Evolutionary conservation across 495 filamentous ascomycete species (phyloP), one percentile per base, ranked within the genome.

Genomic region (Neurospora sp.): DNA sequence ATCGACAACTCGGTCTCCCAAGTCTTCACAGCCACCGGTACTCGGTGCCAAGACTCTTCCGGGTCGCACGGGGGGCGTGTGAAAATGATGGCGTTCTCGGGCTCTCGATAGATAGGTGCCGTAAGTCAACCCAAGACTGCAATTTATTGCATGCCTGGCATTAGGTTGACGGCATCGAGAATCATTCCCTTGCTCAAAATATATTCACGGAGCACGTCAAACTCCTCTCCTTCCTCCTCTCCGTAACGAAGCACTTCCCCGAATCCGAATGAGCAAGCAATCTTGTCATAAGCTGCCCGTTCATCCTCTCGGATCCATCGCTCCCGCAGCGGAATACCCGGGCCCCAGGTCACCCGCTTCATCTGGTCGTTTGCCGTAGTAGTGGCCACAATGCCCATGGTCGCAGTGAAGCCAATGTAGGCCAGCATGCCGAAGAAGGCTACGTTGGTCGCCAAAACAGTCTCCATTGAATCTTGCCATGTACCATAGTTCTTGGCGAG

Each of bases 301-400:
- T 99, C 96, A 70, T 97, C 94, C 83, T 99, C 96, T 41, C 93
- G 86, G 46, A 97, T 79, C 94, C 94, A 98, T n/a, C 96, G 88
- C 74, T 94, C 84, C 74, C 91, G 85, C 77, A 99, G 82, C 35
- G 93, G 92, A 35, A 91, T 90, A 3, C 96, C 96, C 14, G 86
- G 83, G 14, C 90, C 85, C 96, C 96, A 99, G 5, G 90, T 92
- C 39, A 98, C 92, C 5, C 96, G 89, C 72, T 93, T 90, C 92
- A 97, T 96, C 80, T 98, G 94, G 80, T 97, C 94, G 83, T 97
- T 98, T 23, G 89, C 84, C 18, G 94, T 97, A 39, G 91, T 91
- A 35, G 95, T 80, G 16, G 94, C 94, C 16, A 98, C 86, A n/a
- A 93, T 77, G 6, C 95, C 96, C 66, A 97, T 87, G 1, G 90